Conservation (phyloP, 2,329 filamentous ascomycete genomes). For the Lachnellula cervina region DNA sequence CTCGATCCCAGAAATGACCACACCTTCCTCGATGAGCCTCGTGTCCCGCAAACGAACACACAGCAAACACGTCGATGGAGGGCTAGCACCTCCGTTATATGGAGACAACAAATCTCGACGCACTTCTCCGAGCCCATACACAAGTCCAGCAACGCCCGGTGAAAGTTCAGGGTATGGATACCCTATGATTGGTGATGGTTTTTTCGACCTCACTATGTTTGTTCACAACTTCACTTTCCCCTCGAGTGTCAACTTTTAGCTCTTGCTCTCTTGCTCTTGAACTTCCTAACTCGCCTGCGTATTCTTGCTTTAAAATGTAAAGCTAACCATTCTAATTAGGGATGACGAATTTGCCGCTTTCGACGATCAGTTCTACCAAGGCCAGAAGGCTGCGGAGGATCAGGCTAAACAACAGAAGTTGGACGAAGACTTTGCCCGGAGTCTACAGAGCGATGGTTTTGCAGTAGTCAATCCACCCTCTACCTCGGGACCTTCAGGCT, state of each 20-base stretch:
- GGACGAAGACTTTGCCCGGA: constrained; percentile 32
- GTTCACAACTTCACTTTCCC: constrained; percentile 14
- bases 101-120: constrained; percentile 27
- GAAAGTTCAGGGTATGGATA: constrained; percentile 28
- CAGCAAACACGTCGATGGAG: constrained; percentile 23
- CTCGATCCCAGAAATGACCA: constrained; percentile 12
- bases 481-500: not conserved
- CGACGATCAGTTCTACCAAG: constrained; percentile 11
- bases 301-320: not conserved
- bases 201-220: constrained; percentile 23
- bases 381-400: constrained; percentile 35
- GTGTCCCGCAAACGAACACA: constrained; percentile 29
- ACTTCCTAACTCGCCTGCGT: not conserved
- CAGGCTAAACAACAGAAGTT: constrained; percentile 34
- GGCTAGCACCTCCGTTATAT: constrained; percentile 8
- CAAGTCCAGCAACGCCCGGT: constrained; percentile 18
- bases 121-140: constrained; percentile 27
- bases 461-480: not conserved
- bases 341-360: constrained; percentile 24
- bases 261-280: not conserved
- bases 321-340: constrained; percentile 14
- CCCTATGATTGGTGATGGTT: constrained; percentile 18
- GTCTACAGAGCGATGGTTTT: constrained; percentile 18
- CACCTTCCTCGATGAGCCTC: constrained; percentile 16
- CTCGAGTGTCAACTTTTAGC: not conserved